These are phyloP conservation scores for Kwoniella bestiolae DNA, from an alignment of 768 basidiomycete genomes.

Conservation along the genomic window DNA sequence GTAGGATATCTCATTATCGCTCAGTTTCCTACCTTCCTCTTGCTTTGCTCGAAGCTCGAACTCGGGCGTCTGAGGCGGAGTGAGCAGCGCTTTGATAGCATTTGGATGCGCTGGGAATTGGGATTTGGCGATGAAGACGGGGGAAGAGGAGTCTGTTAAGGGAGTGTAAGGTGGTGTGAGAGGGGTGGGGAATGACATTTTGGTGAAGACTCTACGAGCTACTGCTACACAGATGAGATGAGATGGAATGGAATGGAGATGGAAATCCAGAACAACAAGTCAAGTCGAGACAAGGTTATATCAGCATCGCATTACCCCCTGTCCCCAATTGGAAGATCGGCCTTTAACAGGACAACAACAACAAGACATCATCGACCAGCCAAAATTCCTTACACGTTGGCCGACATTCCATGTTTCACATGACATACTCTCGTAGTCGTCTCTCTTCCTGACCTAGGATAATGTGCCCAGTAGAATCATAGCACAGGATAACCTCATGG, in stretches of 20 bases:
- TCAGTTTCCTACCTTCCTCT: slow-evolving; percentile 58
- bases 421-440: neutral
- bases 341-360: no score
- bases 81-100: slow-evolving; percentile 1
- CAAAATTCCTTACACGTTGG: neutral
- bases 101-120: slow-evolving; percentile 4
- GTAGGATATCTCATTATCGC: slow-evolving; percentile 78
- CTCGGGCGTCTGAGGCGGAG: slow-evolving; percentile 20
- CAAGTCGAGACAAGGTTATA: no score
- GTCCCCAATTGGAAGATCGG: no score
- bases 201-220: neutral
- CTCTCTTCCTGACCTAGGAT: neutral
- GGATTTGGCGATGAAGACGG: neutral
- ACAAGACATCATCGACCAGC: no score
- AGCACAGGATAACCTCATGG: no score
- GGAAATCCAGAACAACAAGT: no score
- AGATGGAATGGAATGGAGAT: neutral
- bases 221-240: neutral
- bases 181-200: slow-evolving; percentile 1
- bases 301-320: no score
- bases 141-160: neutral
- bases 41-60: neutral
- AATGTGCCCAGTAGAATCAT: neutral
- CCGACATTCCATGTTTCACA: slow-evolving; percentile 1
- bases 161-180: slow-evolving; percentile 20